A percentile compares a stretch with the other conserved stretches of the same genome.
These are phyloP conservation scores for Phytopythium litorale DNA, from an alignment of 352 stramenopile species.

Conservation along the genomic window DNA sequence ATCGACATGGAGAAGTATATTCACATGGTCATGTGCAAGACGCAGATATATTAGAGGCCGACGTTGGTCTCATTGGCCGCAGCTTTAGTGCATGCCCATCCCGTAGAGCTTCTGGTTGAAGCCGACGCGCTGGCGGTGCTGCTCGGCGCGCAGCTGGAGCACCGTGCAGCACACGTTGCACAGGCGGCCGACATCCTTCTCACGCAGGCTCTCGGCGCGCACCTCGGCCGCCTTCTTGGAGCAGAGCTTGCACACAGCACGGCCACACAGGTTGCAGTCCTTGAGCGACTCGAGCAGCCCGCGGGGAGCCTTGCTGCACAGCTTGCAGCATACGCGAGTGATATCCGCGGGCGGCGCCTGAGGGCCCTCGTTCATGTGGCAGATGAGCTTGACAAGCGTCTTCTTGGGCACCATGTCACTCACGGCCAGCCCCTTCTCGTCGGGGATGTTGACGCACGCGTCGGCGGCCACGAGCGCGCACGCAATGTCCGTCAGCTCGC, in stretches of 20 bases:
- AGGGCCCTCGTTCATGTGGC: constrained; percentile 73
- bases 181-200: constrained; percentile 62
- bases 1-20: too few species aligned
- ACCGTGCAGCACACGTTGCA: constrained; percentile 81
- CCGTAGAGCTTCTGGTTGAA: constrained; percentile 83
- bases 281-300: constrained; percentile 66
- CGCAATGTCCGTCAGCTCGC: constrained; percentile 59
- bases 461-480: constrained; percentile 61
- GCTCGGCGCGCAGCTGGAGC: constrained; percentile 68
- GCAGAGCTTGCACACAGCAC: constrained; percentile 79
- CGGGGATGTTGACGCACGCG: constrained; percentile 81
- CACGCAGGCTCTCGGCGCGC: constrained; percentile 40
- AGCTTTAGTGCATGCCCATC: constrained; percentile 39
- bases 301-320: constrained; percentile 71
- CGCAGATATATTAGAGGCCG: constrained; percentile 2
- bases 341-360: constrained; percentile 52
- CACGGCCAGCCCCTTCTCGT: constrained; percentile 75
- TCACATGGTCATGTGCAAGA: background rate
- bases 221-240: constrained; percentile 75
- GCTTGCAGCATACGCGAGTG: constrained; percentile 68
- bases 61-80: background rate
- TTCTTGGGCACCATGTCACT: constrained; percentile 77
- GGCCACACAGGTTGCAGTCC: constrained; percentile 75
- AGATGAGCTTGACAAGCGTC: constrained; percentile 70
- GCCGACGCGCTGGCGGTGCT: constrained; percentile 61